Evolutionary conservation across 164 flowering plant species (phyloP).

Genomic region (Sedum album): DNA sequence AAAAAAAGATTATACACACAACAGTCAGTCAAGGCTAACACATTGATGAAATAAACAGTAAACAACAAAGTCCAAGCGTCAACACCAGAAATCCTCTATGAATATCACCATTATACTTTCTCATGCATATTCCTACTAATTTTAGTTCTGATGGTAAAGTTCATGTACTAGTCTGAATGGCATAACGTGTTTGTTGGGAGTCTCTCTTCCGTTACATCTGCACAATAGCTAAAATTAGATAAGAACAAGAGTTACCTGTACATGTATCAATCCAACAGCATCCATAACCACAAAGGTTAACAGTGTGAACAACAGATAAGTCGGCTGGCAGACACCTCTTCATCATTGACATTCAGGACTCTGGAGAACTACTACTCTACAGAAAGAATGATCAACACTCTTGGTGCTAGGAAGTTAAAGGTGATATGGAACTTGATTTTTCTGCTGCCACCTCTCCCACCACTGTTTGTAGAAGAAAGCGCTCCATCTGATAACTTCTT

Average conservation of each 20-base stretch:
- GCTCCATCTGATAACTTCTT: slow-evolving; percentile 44
- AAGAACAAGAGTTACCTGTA: neutral
- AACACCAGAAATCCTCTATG: neutral
- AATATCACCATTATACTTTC: no score
- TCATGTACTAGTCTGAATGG: no score
- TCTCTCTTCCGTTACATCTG: neutral
- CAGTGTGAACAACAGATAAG: neutral
- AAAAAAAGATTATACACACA: no score
- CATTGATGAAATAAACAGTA: neutral
- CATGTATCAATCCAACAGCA: slow-evolving; percentile 1
- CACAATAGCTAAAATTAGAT: neutral
- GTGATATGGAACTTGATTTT: slow-evolving; percentile 13
- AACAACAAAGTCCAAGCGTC: neutral
- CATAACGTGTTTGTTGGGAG: no score
- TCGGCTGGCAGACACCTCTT: neutral
- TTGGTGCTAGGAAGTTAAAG: slow-evolving; percentile 14
- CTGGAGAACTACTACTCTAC: slow-evolving; percentile 5
- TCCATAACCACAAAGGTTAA: neutral
- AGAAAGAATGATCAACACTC: slow-evolving; percentile 17
- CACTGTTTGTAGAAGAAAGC: slow-evolving; percentile 29
- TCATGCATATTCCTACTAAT: neutral
- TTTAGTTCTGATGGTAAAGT: no score
- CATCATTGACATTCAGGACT: neutral
- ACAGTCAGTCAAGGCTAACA: neutral
- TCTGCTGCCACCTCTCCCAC: slow-evolving; percentile 36